Conservation (phyloP, 345 rosid genomes). For the Alliaria petiolata region DNA sequence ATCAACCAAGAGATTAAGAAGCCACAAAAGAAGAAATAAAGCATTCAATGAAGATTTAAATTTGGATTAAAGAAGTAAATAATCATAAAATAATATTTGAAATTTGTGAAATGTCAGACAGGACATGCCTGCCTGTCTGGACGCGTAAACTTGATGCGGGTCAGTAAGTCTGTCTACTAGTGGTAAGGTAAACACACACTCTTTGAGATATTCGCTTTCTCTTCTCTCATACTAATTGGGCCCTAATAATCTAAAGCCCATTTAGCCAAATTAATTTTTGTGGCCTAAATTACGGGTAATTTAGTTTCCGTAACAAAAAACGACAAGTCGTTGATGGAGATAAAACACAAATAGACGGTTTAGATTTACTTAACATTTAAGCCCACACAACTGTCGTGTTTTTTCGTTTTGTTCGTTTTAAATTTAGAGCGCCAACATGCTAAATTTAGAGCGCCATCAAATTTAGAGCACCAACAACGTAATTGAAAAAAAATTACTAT, state of each 20-base stretch:
- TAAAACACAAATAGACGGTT: background rate
- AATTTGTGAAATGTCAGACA: constrained; percentile 19
- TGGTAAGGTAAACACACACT: background rate
- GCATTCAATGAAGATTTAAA: constrained; percentile 1
- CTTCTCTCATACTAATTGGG: background rate
- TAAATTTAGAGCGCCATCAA: too few species aligned
- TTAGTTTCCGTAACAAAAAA: background rate
- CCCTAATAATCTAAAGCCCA: constrained; percentile 3
- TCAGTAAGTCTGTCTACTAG: background rate
- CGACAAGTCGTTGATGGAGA: background rate
- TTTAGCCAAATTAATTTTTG: background rate
- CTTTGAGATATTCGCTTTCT: background rate
- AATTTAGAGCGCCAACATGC: background rate
- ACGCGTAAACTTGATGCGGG: constrained; percentile 24
- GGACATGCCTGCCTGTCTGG: constrained; percentile 34
- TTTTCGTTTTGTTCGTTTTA: too few species aligned
- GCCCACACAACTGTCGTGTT: constrained; percentile 6
- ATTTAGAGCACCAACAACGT: background rate
- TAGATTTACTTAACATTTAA: background rate
- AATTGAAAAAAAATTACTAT: background rate
- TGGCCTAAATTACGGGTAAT: background rate
- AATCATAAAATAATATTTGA: background rate
- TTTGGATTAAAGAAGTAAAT: constrained; percentile 5
- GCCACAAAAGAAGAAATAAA: background rate
- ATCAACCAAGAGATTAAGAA: constrained; percentile 15